Evolutionary conservation across 805 yeast genomes (phyloP), one percentile per base, ranked within the genome.

Genomic region (Ogataea pini): DNA sequence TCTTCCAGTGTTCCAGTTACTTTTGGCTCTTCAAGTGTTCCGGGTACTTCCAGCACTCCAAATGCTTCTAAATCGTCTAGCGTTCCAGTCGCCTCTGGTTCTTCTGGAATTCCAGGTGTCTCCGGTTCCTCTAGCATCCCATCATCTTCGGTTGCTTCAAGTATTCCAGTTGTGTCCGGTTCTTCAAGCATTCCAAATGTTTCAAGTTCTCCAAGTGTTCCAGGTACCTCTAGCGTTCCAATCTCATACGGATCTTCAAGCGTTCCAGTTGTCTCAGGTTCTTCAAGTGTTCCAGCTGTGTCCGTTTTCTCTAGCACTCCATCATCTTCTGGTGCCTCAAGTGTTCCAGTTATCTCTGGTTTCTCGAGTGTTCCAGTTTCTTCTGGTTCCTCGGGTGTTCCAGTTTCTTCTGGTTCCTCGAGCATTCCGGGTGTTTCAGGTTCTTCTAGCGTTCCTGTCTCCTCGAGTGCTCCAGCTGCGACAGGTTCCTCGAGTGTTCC

Each of bases 201-300:
- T 12, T 12, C 32, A 10, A n/a, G 32, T 5, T 28, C 32, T 28
- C 9, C 32, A 4, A 10, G 32, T 28, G 14, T 12, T 4, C 32
- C 32, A 28, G 32, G 32, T 28, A 22, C 32, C 7, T 32, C 36
- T 32, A 32, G 36, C n/a, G 36, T 32, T 17, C 36, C 36, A 32
- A 9, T 4, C 17, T 14, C 14, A 4, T 7, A 8, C 12, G 32
- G 6, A 28, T 28, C 32, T 12, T 12, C 32, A n/a, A 28, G 32
- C n/a, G 14, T 28, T n/a, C 32, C 32, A 28, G 32, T 7, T 28
- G 32, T n/a, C 14, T 28, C 32, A 12, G n/a, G 32, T 5, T 28
- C 32, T 28, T 28, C 32, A 12, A 28, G 32, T 28, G 32, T 28
- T 10, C 32, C 32, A 28, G n/a, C n/a, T n/a, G n/a, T n/a, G n/a